phyloP scores from a whole-genome alignment of 352 stramenopile species.

The Phytophthora megakarya region DNA sequence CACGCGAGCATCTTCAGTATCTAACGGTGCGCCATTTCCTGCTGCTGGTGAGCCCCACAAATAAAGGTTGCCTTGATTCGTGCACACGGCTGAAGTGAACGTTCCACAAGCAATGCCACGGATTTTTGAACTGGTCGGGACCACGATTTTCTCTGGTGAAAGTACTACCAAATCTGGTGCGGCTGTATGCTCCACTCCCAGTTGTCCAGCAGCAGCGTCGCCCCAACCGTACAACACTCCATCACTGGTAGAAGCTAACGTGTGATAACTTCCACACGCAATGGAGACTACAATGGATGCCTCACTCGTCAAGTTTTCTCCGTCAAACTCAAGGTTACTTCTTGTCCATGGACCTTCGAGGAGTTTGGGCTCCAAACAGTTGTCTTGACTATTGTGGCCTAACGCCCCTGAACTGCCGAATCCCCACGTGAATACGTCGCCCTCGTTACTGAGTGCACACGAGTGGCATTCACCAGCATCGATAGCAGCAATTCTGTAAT shows the following conservation, averaged over 20 bases:
- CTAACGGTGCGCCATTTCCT: conserved; percentile 63
- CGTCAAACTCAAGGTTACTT: conserved; percentile 17
- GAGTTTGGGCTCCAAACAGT: conserved; percentile 47
- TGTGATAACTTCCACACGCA: conserved; percentile 82
- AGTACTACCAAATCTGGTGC: conserved; percentile 62
- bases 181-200: conserved; percentile 56
- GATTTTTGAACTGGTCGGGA: conserved; percentile 35
- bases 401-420: conserved; percentile 85
- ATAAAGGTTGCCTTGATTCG: conserved; percentile 61
- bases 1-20: conserved; percentile 58
- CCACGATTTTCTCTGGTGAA: conserved; percentile 47
- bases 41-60: conserved; percentile 75
- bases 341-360: conserved; percentile 44
- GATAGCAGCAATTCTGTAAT: conserved; percentile 47
- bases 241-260: conserved; percentile 51
- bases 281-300: conserved; percentile 36
- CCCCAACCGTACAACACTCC: conserved; percentile 80
- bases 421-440: conserved; percentile 85
- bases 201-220: conserved; percentile 71
- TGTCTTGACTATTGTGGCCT: conserved; percentile 65
- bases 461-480: conserved; percentile 88
- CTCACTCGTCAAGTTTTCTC: conserved; percentile 4
- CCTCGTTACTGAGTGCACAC: conserved; percentile 57
- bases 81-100: conserved; percentile 65
- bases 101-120: conserved; percentile 60